Evolutionary conservation across 257 asterid genomes (phyloP).

Genomic region (Solanum lycopersicoides): DNA sequence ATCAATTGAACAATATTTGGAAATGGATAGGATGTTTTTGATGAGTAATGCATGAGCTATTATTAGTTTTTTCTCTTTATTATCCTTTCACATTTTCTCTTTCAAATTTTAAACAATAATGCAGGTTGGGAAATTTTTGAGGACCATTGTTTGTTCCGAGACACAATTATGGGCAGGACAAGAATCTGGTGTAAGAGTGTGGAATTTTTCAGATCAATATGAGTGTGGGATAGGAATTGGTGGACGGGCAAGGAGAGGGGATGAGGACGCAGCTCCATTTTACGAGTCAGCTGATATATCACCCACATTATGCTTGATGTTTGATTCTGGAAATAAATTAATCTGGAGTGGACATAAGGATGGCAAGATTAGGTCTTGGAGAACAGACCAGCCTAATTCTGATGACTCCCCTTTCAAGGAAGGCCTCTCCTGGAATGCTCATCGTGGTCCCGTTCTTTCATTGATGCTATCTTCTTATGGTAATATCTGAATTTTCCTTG

Average conservation of each 20-base stretch:
- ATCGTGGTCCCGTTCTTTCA: conserved; percentile 68
- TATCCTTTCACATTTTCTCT: background rate
- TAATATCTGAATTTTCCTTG: conserved; percentile 13
- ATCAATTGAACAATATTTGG: background rate
- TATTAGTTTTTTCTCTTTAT: background rate
- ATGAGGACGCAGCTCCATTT: conserved; percentile 92
- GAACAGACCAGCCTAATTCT: conserved; percentile 56
- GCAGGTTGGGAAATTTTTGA: conserved; percentile 49
- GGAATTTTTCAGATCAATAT: conserved; percentile 70
- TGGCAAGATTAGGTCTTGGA: conserved; percentile 88
- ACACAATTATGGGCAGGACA: conserved; percentile 91
- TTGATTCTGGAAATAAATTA: conserved; percentile 67
- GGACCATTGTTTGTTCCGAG: conserved; percentile 74
- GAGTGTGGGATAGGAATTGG: conserved; percentile 60
- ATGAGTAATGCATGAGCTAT: background rate
- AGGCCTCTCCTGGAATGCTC: conserved; percentile 92
- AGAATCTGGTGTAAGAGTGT: conserved; percentile 86
- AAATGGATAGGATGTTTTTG: background rate
- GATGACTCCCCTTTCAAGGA: conserved; percentile 55
- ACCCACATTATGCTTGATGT: conserved; percentile 57
- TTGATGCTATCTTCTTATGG: conserved; percentile 77
- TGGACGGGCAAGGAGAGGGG: conserved; percentile 74
- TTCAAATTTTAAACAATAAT: background rate
- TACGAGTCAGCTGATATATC: conserved; percentile 58
- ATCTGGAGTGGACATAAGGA: conserved; percentile 98